Evolutionary conservation across 2,329 filamentous ascomycete genomes (phyloP).

Genomic region (Xylaria digitata): DNA sequence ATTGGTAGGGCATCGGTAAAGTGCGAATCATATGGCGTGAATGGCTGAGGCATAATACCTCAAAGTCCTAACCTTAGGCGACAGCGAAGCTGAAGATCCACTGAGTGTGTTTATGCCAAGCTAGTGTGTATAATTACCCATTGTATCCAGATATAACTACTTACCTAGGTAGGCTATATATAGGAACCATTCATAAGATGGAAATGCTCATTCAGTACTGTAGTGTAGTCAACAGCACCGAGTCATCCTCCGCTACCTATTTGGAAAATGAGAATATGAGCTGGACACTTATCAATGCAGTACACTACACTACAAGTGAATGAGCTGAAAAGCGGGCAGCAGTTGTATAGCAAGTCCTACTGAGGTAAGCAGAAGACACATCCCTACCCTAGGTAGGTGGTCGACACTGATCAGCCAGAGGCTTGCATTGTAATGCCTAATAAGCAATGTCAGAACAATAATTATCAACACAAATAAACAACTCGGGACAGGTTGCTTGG

Average conservation of each 20-base stretch:
- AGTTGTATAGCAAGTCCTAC: too few relatives aligned
- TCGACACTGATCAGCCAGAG: too few relatives aligned
- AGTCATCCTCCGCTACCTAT: not conserved
- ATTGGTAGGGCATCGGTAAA: slow-evolving; percentile 8
- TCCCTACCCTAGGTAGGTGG: too few relatives aligned
- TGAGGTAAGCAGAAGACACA: too few relatives aligned
- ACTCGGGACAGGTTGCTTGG: too few relatives aligned
- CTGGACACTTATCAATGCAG: slow-evolving; percentile 1
- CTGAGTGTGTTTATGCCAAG: not conserved
- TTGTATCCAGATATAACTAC: not conserved
- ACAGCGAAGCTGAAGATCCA: slow-evolving; percentile 13
- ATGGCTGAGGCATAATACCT: not conserved
- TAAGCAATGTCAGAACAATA: too few relatives aligned
- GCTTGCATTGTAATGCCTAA: too few relatives aligned
- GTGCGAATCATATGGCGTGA: slow-evolving; percentile 14
- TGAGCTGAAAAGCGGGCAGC: not conserved
- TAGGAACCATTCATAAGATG: slow-evolving; percentile 3
- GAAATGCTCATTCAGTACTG: not conserved
- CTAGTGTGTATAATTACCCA: not conserved
- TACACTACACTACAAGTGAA: not conserved
- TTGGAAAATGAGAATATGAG: slow-evolving; percentile 12
- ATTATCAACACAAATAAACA: too few relatives aligned
- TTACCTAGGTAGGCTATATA: slow-evolving; percentile 9
- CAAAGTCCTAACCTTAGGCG: not conserved
- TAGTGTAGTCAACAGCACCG: not conserved